Percentiles rank a stretch among this genome's conserved stretches.
These are phyloP conservation scores for Kwoniella heveanensis DNA, from an alignment of 768 basidiomycete genomes.

Conservation along the genomic window DNA sequence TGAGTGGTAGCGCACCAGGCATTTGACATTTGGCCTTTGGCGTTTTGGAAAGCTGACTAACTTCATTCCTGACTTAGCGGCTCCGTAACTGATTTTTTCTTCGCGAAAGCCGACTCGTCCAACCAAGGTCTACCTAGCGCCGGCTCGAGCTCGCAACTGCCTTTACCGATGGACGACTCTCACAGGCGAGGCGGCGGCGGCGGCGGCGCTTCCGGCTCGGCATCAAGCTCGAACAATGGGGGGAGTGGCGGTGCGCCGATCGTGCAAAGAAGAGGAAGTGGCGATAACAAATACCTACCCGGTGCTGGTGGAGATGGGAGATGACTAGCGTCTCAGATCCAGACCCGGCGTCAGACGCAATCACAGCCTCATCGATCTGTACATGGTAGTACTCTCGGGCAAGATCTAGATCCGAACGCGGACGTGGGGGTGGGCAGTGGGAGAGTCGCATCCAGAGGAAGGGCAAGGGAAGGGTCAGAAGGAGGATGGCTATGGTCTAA, in stretches of 20 bases:
- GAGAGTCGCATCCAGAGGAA: no score
- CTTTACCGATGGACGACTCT: conserved; percentile 1
- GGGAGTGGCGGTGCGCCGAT: neutral
- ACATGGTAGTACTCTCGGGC: neutral
- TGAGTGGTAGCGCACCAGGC: conserved; percentile 22
- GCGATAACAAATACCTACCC: neutral
- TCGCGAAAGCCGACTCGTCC: conserved; percentile 46
- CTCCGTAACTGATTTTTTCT: conserved; percentile 56
- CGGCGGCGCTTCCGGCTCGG: conserved; percentile 2
- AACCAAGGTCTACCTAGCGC: neutral
- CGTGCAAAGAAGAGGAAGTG: neutral
- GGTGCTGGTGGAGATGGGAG: neutral
- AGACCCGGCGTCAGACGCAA: no score
- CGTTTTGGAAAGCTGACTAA: neutral
- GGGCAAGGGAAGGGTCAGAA: no score
- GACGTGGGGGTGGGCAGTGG: no score
- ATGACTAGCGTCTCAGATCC: neutral
- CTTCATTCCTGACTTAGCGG: conserved; percentile 31
- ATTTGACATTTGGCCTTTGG: no score
- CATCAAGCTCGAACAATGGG: neutral
- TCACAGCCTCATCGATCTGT: neutral
- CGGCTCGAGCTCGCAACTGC: neutral
- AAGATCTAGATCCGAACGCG: no score
- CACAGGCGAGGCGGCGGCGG: neutral
- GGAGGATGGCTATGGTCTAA: no score